Evolutionary conservation across 768 basidiomycete species (phyloP), one percentile per base, ranked within the genome.

Genomic region (Collybiopsis confluens): DNA sequence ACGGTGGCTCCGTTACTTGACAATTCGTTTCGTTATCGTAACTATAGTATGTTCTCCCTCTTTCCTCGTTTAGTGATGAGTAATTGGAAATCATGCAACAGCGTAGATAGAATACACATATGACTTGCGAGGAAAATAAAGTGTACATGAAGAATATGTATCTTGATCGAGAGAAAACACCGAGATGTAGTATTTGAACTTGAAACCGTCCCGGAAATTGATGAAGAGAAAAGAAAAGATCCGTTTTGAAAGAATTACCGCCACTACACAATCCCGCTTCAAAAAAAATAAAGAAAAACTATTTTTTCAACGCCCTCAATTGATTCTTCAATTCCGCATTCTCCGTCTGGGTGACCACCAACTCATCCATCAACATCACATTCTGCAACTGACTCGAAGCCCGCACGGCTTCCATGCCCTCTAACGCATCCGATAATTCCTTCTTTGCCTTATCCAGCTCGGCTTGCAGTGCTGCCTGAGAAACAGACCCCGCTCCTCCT

Each of bases 311-410:
- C 21, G 77, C 77, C 48, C 90, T 77, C 59, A 93, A 61, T 67
- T 92, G 91, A 28, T 83, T 80, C 41, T 87, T 78, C 56, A 93
- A 64, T 36, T 67, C 81, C 37, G 72, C 75, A 62, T 93, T 92
- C 70, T 92, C 90, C 53, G 79, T 85, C 71, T 92, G 90, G 70
- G 87, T 78, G 48, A 79, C 75, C 65, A 91, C 93, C 61, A 96
- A 76, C 72, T 96, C 92, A 63, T 97, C 93, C 40, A 99, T 75
- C 52, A 99, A 65, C 28, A 87, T 86, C 52, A 92, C 83, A 58
- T 87, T 77, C 71, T 95, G 93, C 8, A 75, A 79, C 70, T 92
- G 88, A 62, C 94, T 91, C 15, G 83, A 81, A 59, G 70, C 75
- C 38, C 75, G 77, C 78, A 88, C 82, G 36, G 72, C 78, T 16